Base-by-base conservation (phyloP, 2,329 filamentous ascomycete genomes). In the Aspergillus pseudoviridinutans region DNA sequence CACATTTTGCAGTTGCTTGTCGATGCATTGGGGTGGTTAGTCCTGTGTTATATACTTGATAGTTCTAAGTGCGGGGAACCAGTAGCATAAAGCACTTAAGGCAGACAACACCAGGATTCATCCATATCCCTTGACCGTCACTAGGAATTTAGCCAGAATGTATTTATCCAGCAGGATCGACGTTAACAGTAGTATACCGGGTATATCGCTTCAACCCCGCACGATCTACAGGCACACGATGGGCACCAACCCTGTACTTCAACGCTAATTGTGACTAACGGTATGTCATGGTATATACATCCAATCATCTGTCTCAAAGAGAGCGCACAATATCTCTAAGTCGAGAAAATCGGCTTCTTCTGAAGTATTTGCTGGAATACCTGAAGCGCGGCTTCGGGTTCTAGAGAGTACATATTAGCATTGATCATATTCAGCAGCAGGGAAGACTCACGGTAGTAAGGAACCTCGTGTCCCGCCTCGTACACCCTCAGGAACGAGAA, bases 401-500 rank as follows among this genome's bases (percentile, higher is more conserved):
- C 72, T 75, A 56, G 2, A 6, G 4, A 35, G 32, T 1, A 12
- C n/a, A 29, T 20, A 56, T 53, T 55, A 51, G 17, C 12, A n/a
- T 9, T 4, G 2, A 70, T 22, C 61, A 57, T 64, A 70, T 51
- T 25, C 24, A 25, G 1, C 3, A 46, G 38, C 14, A 2, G 24
- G 8, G 27, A 41, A 14, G 72, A 71, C 58, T 78, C 78, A 65
- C 79, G 78, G 67, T 80, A 82, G 3, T 74, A 70, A 0, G 80
- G 80, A 38, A 81, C 79, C 66, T 80, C 77, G 56, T 82, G 79
- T 0, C 80, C 80, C 0, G 80, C 79, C 1, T 71, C 76, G 60
- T 74, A 81, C 1, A 82, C 79, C 22, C 76, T 72, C 60, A 82
- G 65, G 69, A 80, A 83, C 49, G 74, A 78, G 42, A 84, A 67